Evolutionary conservation across 176 grass and related monocot species (phyloP).

Genomic region (Carex littledalei): DNA sequence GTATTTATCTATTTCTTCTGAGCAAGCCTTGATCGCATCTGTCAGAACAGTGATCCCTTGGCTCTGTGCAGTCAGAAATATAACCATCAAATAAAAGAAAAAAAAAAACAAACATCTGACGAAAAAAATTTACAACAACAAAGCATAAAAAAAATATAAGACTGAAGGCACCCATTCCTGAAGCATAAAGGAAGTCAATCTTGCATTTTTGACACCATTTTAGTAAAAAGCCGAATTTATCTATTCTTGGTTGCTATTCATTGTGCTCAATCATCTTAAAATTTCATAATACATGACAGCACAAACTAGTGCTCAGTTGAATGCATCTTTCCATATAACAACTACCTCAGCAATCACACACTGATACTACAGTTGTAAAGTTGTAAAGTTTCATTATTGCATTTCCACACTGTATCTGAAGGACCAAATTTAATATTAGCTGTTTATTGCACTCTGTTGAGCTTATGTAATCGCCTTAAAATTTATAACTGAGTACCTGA

Average conservation of each 20-base stretch:
- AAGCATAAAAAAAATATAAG: not conserved
- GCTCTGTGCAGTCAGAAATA: constrained; percentile 32
- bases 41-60: constrained; percentile 72
- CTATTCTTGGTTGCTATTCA: not conserved
- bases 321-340: not conserved
- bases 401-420: not conserved
- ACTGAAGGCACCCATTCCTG: not conserved
- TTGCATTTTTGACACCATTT: not conserved
- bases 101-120: not conserved
- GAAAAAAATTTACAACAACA: not conserved
- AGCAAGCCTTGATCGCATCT: constrained; percentile 74
- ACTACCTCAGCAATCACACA: not conserved
- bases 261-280: not conserved
- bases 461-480: not conserved
- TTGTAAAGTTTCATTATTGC: not conserved
- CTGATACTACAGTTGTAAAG: not conserved
- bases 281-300: not conserved
- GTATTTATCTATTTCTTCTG: constrained; percentile 58
- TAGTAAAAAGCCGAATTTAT: not conserved
- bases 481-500: not conserved
- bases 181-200: not conserved
- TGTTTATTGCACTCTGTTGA: not conserved
- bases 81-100: not conserved
- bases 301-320: not conserved
- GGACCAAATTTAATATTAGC: not conserved